These are phyloP conservation scores for Ambrosia hybrid DNA, from an alignment of 140 eudicot species.

Conservation along the genomic window DNA sequence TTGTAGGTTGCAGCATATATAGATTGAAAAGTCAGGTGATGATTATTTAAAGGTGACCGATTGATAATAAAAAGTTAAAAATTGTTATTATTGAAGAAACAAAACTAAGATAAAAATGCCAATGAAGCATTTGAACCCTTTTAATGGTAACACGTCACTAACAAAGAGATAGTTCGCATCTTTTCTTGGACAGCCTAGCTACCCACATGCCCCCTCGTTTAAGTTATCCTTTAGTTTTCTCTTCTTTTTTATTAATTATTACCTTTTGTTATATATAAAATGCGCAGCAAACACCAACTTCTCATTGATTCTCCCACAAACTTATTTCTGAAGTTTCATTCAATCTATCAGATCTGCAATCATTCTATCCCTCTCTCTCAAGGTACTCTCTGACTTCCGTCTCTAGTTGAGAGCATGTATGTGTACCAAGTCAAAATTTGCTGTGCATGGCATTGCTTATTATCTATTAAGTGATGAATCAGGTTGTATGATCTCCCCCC, in stretches of 20 bases:
- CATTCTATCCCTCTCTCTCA: conserved; percentile 15
- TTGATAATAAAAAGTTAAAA: background rate
- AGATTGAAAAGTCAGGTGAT: background rate
- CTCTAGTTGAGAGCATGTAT: conserved; percentile 12
- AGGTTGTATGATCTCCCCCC: no score
- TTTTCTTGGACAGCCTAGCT: conserved; percentile 28
- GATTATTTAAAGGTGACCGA: background rate
- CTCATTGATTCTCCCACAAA: conserved; percentile 20
- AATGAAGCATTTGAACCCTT: background rate
- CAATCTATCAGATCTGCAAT: conserved; percentile 24
- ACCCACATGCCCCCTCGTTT: conserved; percentile 33
- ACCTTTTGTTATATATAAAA: background rate
- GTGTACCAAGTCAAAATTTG: background rate
- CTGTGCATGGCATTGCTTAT: background rate
- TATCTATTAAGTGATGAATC: background rate
- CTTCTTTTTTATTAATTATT: background rate
- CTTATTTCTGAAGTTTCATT: conserved; percentile 22
- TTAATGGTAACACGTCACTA: background rate
- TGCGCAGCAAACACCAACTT: conserved; percentile 8
- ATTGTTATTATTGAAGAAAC: background rate
- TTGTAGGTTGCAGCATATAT: no score
- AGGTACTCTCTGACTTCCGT: conserved; percentile 14
- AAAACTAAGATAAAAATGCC: background rate
- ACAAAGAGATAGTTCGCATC: background rate
- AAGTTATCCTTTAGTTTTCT: background rate